Evolutionary conservation across 2,329 filamentous ascomycete species (phyloP), one percentile per base, ranked within the genome.

Genomic region (Ceratocystis papillata): DNA sequence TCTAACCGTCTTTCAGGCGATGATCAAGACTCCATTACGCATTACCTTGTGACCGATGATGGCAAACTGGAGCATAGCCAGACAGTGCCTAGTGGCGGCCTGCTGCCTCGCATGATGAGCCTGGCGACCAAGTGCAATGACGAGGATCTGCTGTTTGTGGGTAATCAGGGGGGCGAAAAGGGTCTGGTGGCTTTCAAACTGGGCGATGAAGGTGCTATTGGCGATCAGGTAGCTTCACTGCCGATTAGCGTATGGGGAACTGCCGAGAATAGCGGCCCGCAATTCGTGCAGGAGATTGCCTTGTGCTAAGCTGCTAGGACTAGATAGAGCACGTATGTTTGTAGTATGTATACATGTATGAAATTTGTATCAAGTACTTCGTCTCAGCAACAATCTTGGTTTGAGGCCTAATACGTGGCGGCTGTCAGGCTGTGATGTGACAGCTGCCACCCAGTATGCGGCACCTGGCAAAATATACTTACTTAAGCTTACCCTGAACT

Each of bases 1-100:
- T 79, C 79, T 46, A 82, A 82, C 75, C 79, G 80, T 3, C 69
- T 80, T 30, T 78, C 75, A 1, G 79, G 78, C 64, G 75, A 76
- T 45, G 69, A 69, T 2, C 77, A 76, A 7, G 80, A 82, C 73
- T 78, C 73, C 70, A 77, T 82, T 70, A 75, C 78, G 5, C 77
- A 78, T 71, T 80, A 82, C 71, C 72, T 72, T 70, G 69, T 77
- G 53, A 71, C 73, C 62, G 65, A 68, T 37, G 65, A 68, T 30
- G 63, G 68, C 41, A 72, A 67, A 7, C 74, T 79, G 64, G 69
- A 72, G 50, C 76, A 75, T 64, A 71, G 70, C 30, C 73, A 74
- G 63, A 69, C 72, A 22, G 71, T 76, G 62, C 72, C 73, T 15
- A 75, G 75, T 0, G 72, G 73, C 50, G 77, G 78, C 25, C 67